Evolutionary conservation across 495 filamentous ascomycete species (phyloP).

Genomic region (Neurospora sp.): DNA sequence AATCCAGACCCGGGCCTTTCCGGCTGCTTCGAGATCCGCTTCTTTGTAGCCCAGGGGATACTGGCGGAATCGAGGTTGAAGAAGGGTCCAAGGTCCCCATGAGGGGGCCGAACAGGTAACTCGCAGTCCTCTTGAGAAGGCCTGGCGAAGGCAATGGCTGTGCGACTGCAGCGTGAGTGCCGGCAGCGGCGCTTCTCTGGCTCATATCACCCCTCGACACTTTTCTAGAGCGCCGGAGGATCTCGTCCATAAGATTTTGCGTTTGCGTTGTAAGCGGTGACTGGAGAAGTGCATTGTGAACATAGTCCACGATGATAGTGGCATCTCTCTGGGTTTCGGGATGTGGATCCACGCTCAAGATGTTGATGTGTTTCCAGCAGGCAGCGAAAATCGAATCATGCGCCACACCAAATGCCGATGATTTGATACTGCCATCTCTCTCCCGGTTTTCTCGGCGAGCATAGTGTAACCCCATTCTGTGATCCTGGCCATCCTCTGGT

Average conservation of each 20-base stretch:
- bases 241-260: conserved; percentile 65
- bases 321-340: conserved; percentile 86
- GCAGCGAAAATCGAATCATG: conserved; percentile 82
- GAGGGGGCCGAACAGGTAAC: conserved; percentile 41
- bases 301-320: conserved; percentile 67
- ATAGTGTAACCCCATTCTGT: conserved; percentile 47
- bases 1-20: conserved; percentile 53
- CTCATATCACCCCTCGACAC: conserved; percentile 41
- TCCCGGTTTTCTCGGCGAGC: conserved; percentile 38
- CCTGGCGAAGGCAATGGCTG: conserved; percentile 35
- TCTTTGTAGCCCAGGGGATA: conserved; percentile 34
- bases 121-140: conserved; percentile 42
- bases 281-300: conserved; percentile 64
- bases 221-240: conserved; percentile 41
- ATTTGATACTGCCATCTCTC: conserved; percentile 38
- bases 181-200: conserved; percentile 31
- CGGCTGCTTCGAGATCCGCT: conserved; percentile 25
- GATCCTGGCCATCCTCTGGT: conserved; percentile 40
- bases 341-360: conserved; percentile 86
- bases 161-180: conserved; percentile 25
- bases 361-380: conserved; percentile 86
- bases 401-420: conserved; percentile 47
- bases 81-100: conserved; percentile 40
- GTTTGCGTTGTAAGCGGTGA: conserved; percentile 64
- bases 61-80: conserved; percentile 17